A percentile compares a stretch with the other conserved stretches of the same genome.
Conservation (phyloP, 257 asterid genomes). For the Solanum ahanhuiri region DNA sequence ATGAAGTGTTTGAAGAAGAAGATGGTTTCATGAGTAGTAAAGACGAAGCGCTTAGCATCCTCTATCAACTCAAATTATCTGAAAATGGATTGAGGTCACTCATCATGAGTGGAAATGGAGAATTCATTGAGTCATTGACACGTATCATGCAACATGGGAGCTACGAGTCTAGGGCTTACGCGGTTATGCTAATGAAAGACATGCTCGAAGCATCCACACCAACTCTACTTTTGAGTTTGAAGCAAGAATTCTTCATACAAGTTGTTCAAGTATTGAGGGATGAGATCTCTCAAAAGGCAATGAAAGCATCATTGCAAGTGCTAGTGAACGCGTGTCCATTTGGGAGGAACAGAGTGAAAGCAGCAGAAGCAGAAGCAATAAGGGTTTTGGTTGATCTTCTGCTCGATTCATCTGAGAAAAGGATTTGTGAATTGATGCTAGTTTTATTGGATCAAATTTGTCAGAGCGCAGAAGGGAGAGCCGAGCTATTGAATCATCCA, state of each 20-base stretch:
- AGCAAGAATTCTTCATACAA: constrained; percentile 29
- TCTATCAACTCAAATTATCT: constrained; percentile 40
- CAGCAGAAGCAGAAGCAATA: constrained; percentile 46
- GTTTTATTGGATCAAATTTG: constrained; percentile 43
- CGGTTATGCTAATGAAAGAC: constrained; percentile 36
- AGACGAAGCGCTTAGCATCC: constrained; percentile 51
- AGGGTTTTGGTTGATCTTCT: constrained; percentile 34
- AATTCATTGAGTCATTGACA: constrained; percentile 33
- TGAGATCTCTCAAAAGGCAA: constrained; percentile 31
- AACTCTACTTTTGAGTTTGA: constrained; percentile 4
- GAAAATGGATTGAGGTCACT: constrained; percentile 35
- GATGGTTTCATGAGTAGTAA: not conserved
- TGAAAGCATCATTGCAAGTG: constrained; percentile 33
- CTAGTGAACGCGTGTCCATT: constrained; percentile 31
- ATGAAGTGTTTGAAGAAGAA: constrained; percentile 5
- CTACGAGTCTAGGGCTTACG: constrained; percentile 54
- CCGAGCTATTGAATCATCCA: constrained; percentile 51
- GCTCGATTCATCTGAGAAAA: constrained; percentile 28
- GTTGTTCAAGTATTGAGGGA: constrained; percentile 29
- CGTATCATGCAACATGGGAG: constrained; percentile 39
- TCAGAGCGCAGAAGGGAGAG: constrained; percentile 83
- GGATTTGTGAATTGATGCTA: constrained; percentile 41
- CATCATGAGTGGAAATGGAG: not conserved
- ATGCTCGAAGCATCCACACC: constrained; percentile 36
- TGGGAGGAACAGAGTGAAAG: constrained; percentile 53